phyloP scores from a whole-genome alignment of 2,329 filamentous ascomycete genomes.

The Graphilbum sp. region DNA sequence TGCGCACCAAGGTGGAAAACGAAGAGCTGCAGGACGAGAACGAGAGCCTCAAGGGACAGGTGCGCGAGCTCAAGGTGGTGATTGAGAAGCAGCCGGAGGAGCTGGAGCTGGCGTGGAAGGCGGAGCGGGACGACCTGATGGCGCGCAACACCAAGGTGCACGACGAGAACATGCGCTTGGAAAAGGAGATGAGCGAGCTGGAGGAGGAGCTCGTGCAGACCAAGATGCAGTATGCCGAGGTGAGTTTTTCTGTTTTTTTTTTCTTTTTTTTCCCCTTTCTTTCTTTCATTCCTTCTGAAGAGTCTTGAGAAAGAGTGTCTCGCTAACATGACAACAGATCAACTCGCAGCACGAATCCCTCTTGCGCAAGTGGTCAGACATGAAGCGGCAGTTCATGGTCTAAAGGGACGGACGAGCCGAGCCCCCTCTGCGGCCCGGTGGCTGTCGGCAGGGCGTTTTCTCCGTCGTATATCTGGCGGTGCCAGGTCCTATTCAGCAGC shows the following conservation, averaged over 20 bases:
- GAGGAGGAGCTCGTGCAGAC: constrained; percentile 84
- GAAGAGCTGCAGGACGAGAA: constrained; percentile 80
- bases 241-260: constrained; percentile 28
- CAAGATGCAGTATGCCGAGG: constrained; percentile 92
- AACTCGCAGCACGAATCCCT: constrained; percentile 56
- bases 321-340: constrained; percentile 33
- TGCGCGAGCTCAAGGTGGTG: constrained; percentile 67
- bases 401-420: constrained; percentile 4
- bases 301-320: neutral
- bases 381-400: constrained; percentile 41
- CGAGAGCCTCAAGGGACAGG: constrained; percentile 71
- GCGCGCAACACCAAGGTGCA: constrained; percentile 84
- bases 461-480: too few relatives aligned
- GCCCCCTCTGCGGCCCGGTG: too few relatives aligned
- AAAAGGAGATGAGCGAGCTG: constrained; percentile 81
- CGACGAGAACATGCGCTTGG: constrained; percentile 74
- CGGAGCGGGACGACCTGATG: constrained; percentile 84
- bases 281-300: neutral
- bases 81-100: constrained; percentile 83
- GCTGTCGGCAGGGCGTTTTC: neutral
- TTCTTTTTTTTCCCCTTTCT: neutral
- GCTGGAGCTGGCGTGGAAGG: constrained; percentile 64
- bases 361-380: constrained; percentile 60
- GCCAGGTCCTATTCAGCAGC: too few relatives aligned
- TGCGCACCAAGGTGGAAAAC: constrained; percentile 86